Evolutionary conservation across 352 stramenopile genomes (phyloP).

Genomic region (Pythium rishiriense): DNA sequence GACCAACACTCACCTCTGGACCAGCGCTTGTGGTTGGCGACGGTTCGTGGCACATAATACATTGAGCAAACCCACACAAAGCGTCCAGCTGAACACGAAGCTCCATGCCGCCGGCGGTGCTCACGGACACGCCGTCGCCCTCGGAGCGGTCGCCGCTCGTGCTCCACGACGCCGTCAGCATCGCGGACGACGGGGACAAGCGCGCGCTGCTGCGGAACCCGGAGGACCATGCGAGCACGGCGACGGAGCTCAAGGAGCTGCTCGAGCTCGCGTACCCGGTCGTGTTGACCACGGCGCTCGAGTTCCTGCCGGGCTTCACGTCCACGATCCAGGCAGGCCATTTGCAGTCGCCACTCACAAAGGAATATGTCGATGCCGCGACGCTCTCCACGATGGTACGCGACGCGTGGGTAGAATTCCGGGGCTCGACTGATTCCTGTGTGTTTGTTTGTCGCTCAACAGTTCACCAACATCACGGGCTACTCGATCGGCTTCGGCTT

Average conservation of each 20-base stretch:
- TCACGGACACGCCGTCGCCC: slow-evolving; percentile 2
- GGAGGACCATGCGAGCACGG: slow-evolving; percentile 3
- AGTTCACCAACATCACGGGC: slow-evolving; percentile 70
- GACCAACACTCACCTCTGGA: not conserved
- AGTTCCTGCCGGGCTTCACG: slow-evolving; percentile 56
- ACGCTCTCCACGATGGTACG: slow-evolving; percentile 64
- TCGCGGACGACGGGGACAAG: not conserved
- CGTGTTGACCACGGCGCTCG: slow-evolving; percentile 43
- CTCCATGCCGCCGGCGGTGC: slow-evolving; percentile 6
- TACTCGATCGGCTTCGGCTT: slow-evolving; percentile 69
- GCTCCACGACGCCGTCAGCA: slow-evolving; percentile 5
- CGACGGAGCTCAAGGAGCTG: slow-evolving; percentile 43
- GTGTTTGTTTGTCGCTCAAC: slow-evolving; percentile 3
- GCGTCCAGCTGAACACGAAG: not conserved
- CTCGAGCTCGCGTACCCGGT: slow-evolving; percentile 50
- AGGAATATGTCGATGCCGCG: slow-evolving; percentile 66
- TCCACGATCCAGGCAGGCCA: slow-evolving; percentile 70
- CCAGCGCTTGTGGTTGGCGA: not conserved
- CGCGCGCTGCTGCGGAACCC: slow-evolving; percentile 1
- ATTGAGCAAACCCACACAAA: no score
- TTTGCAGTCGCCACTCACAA: slow-evolving; percentile 46
- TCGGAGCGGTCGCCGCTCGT: slow-evolving; percentile 14
- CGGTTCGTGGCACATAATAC: no score
- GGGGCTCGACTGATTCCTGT: not conserved
- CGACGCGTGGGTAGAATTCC: not conserved